Evolutionary conservation across 2,329 filamentous ascomycete species (phyloP), one percentile per base, ranked within the genome.

Genomic region (Colletotrichum tropicale): DNA sequence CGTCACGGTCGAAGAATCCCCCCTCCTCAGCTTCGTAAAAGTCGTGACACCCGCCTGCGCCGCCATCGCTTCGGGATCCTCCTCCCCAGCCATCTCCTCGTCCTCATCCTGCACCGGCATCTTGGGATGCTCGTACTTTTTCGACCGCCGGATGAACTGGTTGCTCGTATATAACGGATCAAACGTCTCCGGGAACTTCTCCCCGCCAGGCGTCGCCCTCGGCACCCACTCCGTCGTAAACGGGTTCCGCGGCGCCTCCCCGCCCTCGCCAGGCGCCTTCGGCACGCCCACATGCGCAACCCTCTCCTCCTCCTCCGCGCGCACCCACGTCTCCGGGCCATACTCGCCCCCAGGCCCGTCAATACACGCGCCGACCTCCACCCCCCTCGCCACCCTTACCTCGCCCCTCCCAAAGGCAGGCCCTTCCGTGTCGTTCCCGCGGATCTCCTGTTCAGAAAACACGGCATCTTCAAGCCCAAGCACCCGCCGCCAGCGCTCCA

Each of bases 141-240:
- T 66, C 55, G 66, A 24, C 55, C 74, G 62, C 43, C 56, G 32
- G 30, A 77, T 66, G n/a, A 70, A 77, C n/a, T 77, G 71, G 34
- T 77, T 71, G 58, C 76, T 77, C 30, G 55, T 77, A 13, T 28
- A 60, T 24, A 70, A 75, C 7, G 76, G 71, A 24, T 77, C 76
- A 26, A 70, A 76, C 10, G 32, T 65, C 6, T 38, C n/a, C 18
- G 70, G 73, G 6, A 24, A 67, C 52, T 24, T 21, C 48, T 26
- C 30, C 4, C 66, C 69, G 15, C 38, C 65, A 1, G 72, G 72
- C 6, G 62, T 26, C 4, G 65, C 55, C 3, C 77, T 64, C 13
- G 64, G 38, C n/a, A 64, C 43, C 77, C 77, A 78, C 55, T 64
- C 75, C n/a, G 75, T 70, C 34, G 77, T 75, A 30, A 76, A 78